Evolutionary conservation across 495 filamentous ascomycete species (phyloP).

Genomic region (Amniculicola lignicola): DNA sequence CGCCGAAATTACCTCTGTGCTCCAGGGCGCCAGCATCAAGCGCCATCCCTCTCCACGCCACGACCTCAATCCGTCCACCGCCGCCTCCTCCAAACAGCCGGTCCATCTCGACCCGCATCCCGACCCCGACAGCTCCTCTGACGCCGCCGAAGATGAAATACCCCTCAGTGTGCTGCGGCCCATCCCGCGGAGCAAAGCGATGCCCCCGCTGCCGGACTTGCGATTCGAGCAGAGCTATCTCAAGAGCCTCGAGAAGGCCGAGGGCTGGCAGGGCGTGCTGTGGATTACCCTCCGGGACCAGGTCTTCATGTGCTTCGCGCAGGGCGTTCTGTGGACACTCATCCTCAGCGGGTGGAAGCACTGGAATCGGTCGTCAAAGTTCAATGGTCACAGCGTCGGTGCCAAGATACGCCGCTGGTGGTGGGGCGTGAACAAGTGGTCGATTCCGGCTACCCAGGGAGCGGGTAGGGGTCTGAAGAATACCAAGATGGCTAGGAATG

Average conservation of each 20-base stretch:
- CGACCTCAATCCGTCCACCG: conserved; percentile 78
- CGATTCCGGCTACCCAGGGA: conserved; percentile 47
- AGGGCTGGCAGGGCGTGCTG: conserved; percentile 70
- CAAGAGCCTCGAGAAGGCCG: conserved; percentile 71
- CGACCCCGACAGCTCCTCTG: conserved; percentile 26
- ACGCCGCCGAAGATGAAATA: conserved; percentile 44
- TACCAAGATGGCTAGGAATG: conserved; percentile 43
- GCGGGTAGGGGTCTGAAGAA: conserved; percentile 33
- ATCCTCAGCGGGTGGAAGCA: conserved; percentile 75
- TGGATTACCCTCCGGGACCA: conserved; percentile 89
- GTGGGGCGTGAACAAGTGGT: conserved; percentile 88
- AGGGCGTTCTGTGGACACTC: conserved; percentile 81
- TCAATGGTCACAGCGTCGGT: conserved; percentile 67
- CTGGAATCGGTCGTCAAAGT: conserved; percentile 71
- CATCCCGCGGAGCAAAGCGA: conserved; percentile 51
- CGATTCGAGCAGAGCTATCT: conserved; percentile 98
- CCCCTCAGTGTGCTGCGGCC: conserved; percentile 42
- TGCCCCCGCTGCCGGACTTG: conserved; percentile 87
- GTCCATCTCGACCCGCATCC: conserved; percentile 30
- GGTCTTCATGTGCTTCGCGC: conserved; percentile 76
- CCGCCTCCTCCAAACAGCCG: conserved; percentile 46
- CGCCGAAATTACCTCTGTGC: conserved; percentile 65
- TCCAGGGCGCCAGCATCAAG: conserved; percentile 77
- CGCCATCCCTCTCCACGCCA: conserved; percentile 62
- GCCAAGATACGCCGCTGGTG: conserved; percentile 78